Base-by-base conservation (phyloP, 257 asterid species). In the Petunia secreta region DNA sequence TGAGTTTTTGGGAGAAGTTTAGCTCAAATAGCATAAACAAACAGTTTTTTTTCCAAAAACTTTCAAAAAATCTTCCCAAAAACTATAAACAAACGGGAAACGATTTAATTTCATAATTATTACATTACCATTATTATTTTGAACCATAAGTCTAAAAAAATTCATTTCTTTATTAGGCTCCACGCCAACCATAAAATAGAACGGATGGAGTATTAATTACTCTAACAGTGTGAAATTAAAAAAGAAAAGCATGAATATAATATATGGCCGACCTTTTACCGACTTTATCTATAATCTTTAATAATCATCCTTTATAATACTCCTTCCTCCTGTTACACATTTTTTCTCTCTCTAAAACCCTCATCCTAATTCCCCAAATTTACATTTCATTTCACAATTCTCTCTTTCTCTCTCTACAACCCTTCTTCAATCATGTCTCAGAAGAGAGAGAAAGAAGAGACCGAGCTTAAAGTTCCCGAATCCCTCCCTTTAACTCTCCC, bases 391-490 rank as follows among this genome's bases (percentile, higher is more conserved):
- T n/a, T n/a, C n/a, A 2, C 1, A 25, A 25, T 8, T 4, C 6
- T 2, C 59, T 2, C 36, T 40, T 62, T 43, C 66, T 73, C 54
- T 15, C 68, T 57, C 50, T 9, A 16, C n/a, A 71, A 59, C 25
- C 8, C 36, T 6, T 5, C 44, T 46, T 25, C 55, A 34, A 53
- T 7, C 10, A 93, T 93, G 98, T 95, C 98, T 80, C 98, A 89
- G 83, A 91, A 81, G 81, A 89, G 97, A 44, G 95, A 86, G 85
- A 90, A 90, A 15, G 97, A 93, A 78, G 97, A 93, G 52, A 80
- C 93, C 63, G 98, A 93, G 79, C 88, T 90, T 84, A 90, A 90
- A 84, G 92, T 89, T 80, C 87, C 94, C 5, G 97, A 93, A 62
- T 79, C 92, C 75, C 87, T 90, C 76, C 25, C 89, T 43, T 87